Evolutionary conservation across 495 filamentous ascomycete species (phyloP).

Genomic region (Aspergillus bridgeri): DNA sequence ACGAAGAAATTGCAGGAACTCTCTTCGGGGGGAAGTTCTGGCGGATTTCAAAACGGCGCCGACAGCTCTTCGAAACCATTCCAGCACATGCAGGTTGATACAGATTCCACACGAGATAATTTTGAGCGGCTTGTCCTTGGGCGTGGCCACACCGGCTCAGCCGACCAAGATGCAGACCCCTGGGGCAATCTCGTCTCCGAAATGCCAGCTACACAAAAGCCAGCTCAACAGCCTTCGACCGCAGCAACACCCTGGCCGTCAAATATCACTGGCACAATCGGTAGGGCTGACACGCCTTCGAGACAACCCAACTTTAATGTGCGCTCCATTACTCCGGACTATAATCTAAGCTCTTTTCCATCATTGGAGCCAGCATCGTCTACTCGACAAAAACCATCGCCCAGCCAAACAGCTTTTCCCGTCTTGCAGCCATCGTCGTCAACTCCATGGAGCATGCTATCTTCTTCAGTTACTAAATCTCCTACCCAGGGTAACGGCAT

Average conservation of each 20-base stretch:
- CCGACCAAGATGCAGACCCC: conserved; percentile 32
- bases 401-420: conserved; percentile 27
- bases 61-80: conserved; percentile 25
- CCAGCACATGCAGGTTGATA: conserved; percentile 25
- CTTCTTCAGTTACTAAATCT: conserved; percentile 13
- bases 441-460: conserved; percentile 23
- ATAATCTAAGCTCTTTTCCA: conserved; percentile 46
- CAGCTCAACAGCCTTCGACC: conserved; percentile 30
- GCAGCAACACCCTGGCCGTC: conserved; percentile 47
- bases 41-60: conserved; percentile 35
- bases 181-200: conserved; percentile 38
- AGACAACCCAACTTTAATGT: conserved; percentile 27
- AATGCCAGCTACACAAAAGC: conserved; percentile 20
- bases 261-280: conserved; percentile 20
- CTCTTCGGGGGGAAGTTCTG: conserved; percentile 46
- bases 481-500: conserved; percentile 15
- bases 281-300: conserved; percentile 20
- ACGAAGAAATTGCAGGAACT: conserved; percentile 82
- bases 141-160: conserved; percentile 25
- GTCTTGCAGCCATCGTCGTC: conserved; percentile 32
- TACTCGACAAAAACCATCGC: conserved; percentile 29
- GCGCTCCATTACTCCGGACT: conserved; percentile 53
- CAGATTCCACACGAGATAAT: conserved; percentile 55
- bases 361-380: conserved; percentile 43
- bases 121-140: conserved; percentile 90